Conservation (phyloP, 768 basidiomycete species). For the Stropharia rugosoannulata region DNA sequence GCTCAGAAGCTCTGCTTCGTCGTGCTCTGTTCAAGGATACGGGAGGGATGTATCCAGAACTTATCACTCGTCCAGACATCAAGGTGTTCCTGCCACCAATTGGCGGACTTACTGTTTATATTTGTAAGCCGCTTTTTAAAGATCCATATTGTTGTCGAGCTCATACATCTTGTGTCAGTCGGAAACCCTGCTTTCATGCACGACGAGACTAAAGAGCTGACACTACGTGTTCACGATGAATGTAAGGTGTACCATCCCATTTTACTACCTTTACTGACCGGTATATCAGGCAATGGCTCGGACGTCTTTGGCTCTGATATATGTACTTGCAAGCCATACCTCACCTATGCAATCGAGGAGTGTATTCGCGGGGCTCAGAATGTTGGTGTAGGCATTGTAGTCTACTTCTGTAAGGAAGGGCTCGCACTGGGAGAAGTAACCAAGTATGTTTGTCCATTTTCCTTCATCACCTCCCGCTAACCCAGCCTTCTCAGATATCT, state of each 20-base stretch:
- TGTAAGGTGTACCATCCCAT: constrained; percentile 38
- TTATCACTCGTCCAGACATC: constrained; percentile 93
- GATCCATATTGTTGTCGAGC: neutral
- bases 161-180: constrained; percentile 39
- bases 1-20: constrained; percentile 81
- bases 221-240: constrained; percentile 91
- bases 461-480: no score
- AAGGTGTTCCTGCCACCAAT: constrained; percentile 96
- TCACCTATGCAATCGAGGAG: no score
- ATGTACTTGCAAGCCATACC: no score
- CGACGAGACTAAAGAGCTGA: constrained; percentile 78
- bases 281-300: no score
- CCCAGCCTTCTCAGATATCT: no score
- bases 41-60: constrained; percentile 93
- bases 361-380: no score
- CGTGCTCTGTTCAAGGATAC: constrained; percentile 96
- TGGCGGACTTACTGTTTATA: constrained; percentile 88
- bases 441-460: no score
- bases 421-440: no score
- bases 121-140: constrained; percentile 49
- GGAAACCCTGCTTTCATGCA: constrained; percentile 79
- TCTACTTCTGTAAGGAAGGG: no score
- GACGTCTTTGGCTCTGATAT: no score
- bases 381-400: no score
- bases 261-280: no score